These are phyloP conservation scores for Lentinula sp. DNA, from an alignment of 768 basidiomycete species.

Conservation along the genomic window DNA sequence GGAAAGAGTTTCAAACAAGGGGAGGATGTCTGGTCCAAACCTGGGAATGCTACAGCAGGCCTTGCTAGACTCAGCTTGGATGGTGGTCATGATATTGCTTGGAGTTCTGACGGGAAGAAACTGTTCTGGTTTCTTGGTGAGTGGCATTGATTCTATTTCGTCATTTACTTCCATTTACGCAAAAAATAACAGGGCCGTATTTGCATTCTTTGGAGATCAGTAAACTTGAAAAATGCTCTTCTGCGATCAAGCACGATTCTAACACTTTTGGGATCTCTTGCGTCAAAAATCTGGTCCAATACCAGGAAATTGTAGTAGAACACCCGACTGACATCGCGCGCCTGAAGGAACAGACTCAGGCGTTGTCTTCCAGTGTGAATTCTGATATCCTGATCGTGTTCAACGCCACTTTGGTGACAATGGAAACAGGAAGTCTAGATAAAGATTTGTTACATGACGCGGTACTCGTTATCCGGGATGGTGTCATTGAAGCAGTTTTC, in stretches of 20 bases:
- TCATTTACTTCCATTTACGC: not conserved
- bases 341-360: conserved; percentile 45
- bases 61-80: conserved; percentile 61
- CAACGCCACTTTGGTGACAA: conserved; percentile 68
- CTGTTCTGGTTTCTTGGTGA: conserved; percentile 73
- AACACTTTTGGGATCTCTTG: conserved; percentile 59
- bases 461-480: conserved; percentile 46
- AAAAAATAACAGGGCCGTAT: conserved; percentile 43
- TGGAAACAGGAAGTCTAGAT: conserved; percentile 47
- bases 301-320: conserved; percentile 51
- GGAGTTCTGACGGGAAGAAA: conserved; percentile 56
- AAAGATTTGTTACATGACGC: conserved; percentile 49
- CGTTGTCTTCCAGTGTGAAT: conserved; percentile 14
- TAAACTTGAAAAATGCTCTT: conserved; percentile 41
- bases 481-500: conserved; percentile 50
- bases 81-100: conserved; percentile 66
- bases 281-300: conserved; percentile 47
- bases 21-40: conserved; percentile 60
- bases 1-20: conserved; percentile 31
- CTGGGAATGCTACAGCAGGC: conserved; percentile 57
- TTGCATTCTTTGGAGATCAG: conserved; percentile 57
- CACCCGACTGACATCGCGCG: conserved; percentile 58
- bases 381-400: conserved; percentile 49
- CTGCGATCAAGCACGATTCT: conserved; percentile 40
- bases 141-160: not conserved